These are phyloP conservation scores for Aspergillus hortae DNA, from an alignment of 2,329 filamentous ascomycete species.

Conservation along the genomic window DNA sequence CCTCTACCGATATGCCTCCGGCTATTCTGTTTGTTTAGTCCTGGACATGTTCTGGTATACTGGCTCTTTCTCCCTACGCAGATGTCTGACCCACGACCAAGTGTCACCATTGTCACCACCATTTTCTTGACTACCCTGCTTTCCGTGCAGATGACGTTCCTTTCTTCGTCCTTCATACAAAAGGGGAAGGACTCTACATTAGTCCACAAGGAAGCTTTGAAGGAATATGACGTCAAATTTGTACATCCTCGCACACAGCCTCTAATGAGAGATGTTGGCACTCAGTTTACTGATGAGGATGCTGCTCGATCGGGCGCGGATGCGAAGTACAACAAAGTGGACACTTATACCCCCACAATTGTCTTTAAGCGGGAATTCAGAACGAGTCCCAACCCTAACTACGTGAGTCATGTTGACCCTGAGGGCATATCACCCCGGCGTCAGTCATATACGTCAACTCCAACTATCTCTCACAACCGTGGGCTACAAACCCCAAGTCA, in stretches of 20 bases:
- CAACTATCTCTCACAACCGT: constrained; percentile 38
- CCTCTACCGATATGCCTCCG: constrained; percentile 78
- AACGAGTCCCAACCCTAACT: constrained; percentile 79
- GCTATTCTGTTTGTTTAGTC: constrained; percentile 87
- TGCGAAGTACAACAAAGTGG: constrained; percentile 52
- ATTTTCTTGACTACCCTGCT: constrained; percentile 72
- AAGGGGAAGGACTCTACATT: constrained; percentile 80
- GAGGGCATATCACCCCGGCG: constrained; percentile 48
- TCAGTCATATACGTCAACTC: constrained; percentile 39
- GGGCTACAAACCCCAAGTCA: constrained; percentile 40
- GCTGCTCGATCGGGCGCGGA: constrained; percentile 37
- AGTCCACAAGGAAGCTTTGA: constrained; percentile 86
- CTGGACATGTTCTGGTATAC: constrained; percentile 88
- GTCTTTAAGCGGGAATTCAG: constrained; percentile 72
- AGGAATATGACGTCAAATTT: constrained; percentile 94
- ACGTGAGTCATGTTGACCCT: constrained; percentile 68
- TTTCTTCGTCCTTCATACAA: constrained; percentile 73
- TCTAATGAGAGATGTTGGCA: constrained; percentile 71
- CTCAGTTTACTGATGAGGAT: constrained; percentile 61
- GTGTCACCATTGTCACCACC: constrained; percentile 78
- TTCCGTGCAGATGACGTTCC: constrained; percentile 69
- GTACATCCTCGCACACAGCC: constrained; percentile 87
- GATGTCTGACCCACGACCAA: constrained; percentile 73
- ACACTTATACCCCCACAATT: constrained; percentile 60
- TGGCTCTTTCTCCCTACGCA: constrained; percentile 79